Conservation (phyloP, 2,329 filamentous ascomycete genomes). For the Microascus cirrosus region DNA sequence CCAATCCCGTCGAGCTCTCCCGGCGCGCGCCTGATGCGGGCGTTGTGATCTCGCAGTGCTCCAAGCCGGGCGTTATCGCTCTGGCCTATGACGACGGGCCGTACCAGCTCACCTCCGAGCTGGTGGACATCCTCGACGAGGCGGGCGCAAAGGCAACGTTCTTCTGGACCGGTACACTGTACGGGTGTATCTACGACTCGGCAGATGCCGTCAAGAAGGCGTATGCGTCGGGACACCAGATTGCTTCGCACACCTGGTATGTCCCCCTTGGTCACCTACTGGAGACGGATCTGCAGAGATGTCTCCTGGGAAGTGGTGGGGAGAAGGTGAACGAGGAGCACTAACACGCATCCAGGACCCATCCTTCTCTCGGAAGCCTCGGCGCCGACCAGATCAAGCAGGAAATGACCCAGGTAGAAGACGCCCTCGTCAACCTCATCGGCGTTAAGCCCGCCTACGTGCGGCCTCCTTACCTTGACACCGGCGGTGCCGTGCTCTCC, state of each 20-base stretch:
- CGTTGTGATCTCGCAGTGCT: constrained; percentile 32
- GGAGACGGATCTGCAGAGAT: neutral
- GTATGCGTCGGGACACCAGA: constrained; percentile 37
- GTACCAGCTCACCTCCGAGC: constrained; percentile 32
- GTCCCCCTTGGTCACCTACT: constrained; percentile 2
- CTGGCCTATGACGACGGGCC: constrained; percentile 45
- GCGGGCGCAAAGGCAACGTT: constrained; percentile 40
- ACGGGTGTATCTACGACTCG: constrained; percentile 39
- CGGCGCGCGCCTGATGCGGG: constrained; percentile 27
- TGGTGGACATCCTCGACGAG: constrained; percentile 38
- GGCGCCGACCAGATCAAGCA: constrained; percentile 24
- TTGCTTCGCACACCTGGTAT: constrained; percentile 42
- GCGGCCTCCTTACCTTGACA: constrained; percentile 37
- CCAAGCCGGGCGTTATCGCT: constrained; percentile 30
- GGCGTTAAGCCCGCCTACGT: constrained; percentile 37
- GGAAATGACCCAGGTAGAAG: constrained; percentile 39
- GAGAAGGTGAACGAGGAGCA: neutral
- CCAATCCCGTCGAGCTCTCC: constrained; percentile 20
- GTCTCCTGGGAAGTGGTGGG: neutral
- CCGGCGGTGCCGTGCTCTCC: constrained; percentile 28
- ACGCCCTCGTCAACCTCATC: constrained; percentile 37
- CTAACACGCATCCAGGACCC: constrained; percentile 23
- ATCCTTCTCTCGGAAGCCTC: constrained; percentile 30
- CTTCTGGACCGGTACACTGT: constrained; percentile 39
- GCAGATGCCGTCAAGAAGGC: constrained; percentile 40